Evolutionary conservation across 768 basidiomycete genomes (phyloP), one percentile per base, ranked within the genome.

Genomic region (Macrocybe gigantea): DNA sequence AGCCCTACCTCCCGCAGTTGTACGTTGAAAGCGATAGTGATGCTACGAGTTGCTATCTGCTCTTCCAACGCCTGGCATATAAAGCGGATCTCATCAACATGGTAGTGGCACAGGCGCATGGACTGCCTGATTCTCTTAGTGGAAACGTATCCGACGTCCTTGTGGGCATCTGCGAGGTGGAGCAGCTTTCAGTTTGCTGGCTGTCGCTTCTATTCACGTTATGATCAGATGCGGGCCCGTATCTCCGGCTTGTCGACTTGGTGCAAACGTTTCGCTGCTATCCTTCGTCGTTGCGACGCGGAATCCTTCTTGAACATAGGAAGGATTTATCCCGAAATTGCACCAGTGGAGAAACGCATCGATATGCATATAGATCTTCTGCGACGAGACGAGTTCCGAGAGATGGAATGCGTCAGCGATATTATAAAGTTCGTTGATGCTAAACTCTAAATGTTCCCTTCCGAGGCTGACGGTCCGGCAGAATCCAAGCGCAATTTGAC

Each of bases 121-220:
- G 80, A 33, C 68, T 99, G 31, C 91, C 93, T 5, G 90, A 92
- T 35, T 82, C 89, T 3, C 79, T 98, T 15, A 88, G 85, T 53
- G 82, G 84, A 0, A 72, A 80, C 36, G 86, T 93, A 0, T 85
- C 91, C 0, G 94, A 96, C 45, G 77, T 75, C 1, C 75, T 97
- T 9, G 93, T 96, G n/a, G 91, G 91, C 12, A 82, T 96, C 34
- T 98, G 95, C 66, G 95, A 98, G 75, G 90, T 88, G 51, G 31
- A 75, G 58, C n/a, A 14, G 11, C 4, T 31, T 6, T 34, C 14
- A 6, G 22, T 44, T 31, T 34, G 38, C 7, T 13, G 22, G 13
- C 41, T 34, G 2, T 43, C 45, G 15, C 6, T 13, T 42, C 38
- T 36, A 30, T 47, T 50, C n/a, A 22, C 44, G 33, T 38, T 7